Conservation (phyloP, 1,284 basidiomycete species). For the Boletus coffeatus region DNA sequence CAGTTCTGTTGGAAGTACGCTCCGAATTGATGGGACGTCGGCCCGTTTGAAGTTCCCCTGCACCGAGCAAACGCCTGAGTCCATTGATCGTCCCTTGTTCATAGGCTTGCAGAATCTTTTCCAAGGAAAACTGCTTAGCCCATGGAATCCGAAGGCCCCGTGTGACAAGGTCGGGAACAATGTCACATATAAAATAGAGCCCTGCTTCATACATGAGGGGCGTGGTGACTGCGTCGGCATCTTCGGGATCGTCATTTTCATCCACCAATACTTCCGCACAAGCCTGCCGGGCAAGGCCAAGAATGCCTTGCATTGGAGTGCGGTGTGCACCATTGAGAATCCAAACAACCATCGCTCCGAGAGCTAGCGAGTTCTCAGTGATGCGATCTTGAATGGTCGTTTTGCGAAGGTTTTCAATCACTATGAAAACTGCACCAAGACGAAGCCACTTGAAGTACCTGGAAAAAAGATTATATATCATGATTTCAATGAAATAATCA, state of each 20-base stretch:
- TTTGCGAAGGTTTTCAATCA: background rate
- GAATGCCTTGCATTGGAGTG: background rate
- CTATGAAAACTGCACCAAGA: background rate
- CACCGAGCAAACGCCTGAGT: too few relatives aligned
- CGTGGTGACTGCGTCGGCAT: background rate
- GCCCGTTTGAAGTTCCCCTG: too few relatives aligned
- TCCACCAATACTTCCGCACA: background rate
- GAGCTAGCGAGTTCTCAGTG: background rate
- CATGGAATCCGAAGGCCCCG: background rate
- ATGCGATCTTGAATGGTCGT: background rate
- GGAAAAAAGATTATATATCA: background rate
- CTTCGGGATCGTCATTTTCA: background rate
- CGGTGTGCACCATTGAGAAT: background rate
- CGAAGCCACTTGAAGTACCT: conserved; percentile 13
- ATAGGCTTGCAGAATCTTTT: background rate
- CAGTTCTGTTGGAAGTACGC: too few relatives aligned
- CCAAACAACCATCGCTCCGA: background rate
- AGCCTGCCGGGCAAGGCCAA: background rate
- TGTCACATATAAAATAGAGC: background rate
- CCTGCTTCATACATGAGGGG: background rate
- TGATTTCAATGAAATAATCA: background rate
- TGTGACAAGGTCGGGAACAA: background rate
- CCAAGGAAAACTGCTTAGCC: background rate
- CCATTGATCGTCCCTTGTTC: too few relatives aligned
- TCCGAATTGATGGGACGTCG: too few relatives aligned